Percentiles rank a stretch among this genome's conserved stretches.
These are phyloP conservation scores for Uromyces viciae-fabae DNA, from an alignment of 1,284 basidiomycete genomes.

Conservation along the genomic window DNA sequence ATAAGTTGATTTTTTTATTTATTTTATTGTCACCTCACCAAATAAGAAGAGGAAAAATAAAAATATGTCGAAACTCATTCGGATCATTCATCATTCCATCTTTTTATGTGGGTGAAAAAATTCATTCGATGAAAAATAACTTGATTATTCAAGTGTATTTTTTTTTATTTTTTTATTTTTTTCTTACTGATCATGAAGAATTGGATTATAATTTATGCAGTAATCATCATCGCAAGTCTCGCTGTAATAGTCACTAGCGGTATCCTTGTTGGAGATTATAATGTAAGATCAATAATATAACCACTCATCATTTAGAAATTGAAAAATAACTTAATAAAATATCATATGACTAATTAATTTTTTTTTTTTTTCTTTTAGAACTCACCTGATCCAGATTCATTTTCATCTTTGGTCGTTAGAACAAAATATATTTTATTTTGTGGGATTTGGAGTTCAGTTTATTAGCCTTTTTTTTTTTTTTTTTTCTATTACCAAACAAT, in stretches of 20 bases:
- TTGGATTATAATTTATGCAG: background rate
- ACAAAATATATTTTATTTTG: constrained; percentile 28
- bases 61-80: no score
- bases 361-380: constrained; percentile 16
- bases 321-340: no score
- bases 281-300: background rate
- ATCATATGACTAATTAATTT: no score
- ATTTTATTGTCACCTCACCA: no score
- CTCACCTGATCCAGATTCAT: background rate
- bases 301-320: background rate
- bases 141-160: no score
- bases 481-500: no score
- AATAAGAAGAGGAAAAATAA: no score
- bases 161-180: no score
- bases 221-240: constrained; percentile 27
- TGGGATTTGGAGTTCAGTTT: constrained; percentile 43
- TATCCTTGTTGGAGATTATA: constrained; percentile 28
- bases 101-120: no score
- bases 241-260: constrained; percentile 39
- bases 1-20: no score
- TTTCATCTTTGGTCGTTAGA: background rate
- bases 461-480: background rate
- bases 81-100: background rate
- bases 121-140: no score
- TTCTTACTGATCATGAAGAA: no score